Conservation (phyloP, 1,284 basidiomycete species). For the Boletus sp. region DNA sequence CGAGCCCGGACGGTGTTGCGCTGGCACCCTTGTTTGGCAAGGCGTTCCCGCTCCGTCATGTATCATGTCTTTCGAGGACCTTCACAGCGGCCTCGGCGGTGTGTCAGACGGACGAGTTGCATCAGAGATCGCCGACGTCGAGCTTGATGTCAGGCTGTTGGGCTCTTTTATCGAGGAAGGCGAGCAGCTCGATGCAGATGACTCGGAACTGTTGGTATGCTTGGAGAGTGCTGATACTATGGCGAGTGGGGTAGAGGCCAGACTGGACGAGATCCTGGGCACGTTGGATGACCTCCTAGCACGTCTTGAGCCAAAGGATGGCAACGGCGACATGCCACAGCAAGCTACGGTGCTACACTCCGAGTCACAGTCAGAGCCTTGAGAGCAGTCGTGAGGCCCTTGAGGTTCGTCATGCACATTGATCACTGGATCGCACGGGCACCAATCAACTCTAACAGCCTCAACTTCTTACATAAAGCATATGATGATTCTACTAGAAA, state of each 20-base stretch:
- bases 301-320: slow-evolving; percentile 41
- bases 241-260: slow-evolving; percentile 58
- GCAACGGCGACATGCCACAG: not conserved
- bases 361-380: slow-evolving; percentile 5
- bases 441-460: slow-evolving; percentile 1
- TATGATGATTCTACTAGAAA: slow-evolving; percentile 20
- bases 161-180: slow-evolving; percentile 42
- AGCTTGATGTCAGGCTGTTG: slow-evolving; percentile 44
- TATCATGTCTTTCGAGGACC: slow-evolving; percentile 26
- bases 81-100: slow-evolving; percentile 5
- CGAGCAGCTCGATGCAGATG: slow-evolving; percentile 39
- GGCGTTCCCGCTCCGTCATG: too few relatives aligned
- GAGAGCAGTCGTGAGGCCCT: slow-evolving; percentile 21
- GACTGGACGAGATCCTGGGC: slow-evolving; percentile 58
- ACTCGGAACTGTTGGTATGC: slow-evolving; percentile 51
- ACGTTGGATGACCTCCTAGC: slow-evolving; percentile 59
- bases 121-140: slow-evolving; percentile 15
- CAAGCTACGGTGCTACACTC: slow-evolving; percentile 1
- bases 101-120: slow-evolving; percentile 4
- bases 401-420: slow-evolving; percentile 12
- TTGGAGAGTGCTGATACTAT: slow-evolving; percentile 58
- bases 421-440: not conserved
- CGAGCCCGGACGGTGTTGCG: not conserved
- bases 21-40: too few relatives aligned
- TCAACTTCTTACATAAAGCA: slow-evolving; percentile 20